Percentiles rank a stretch among this genome's conserved stretches.
Conservation (phyloP, 345 rosid genomes). For the Excoecaria agallocha region DNA sequence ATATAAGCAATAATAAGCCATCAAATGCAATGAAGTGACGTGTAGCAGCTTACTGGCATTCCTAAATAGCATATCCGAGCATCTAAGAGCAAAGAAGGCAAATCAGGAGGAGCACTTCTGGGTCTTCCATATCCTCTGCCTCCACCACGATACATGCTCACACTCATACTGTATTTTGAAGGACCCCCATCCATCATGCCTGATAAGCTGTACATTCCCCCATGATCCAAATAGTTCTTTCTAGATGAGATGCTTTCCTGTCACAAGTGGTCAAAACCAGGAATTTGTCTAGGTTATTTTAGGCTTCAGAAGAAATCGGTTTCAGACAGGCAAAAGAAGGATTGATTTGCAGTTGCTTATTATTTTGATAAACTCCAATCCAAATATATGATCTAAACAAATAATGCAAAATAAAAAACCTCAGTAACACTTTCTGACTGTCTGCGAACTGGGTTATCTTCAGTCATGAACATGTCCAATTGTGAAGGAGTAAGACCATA, state of each 20-base stretch:
- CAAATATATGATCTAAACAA: slow-evolving; percentile 12
- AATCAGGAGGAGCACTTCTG: slow-evolving; percentile 74
- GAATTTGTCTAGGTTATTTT: not conserved
- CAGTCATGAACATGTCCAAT: slow-evolving; percentile 90
- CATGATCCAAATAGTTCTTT: slow-evolving; percentile 51
- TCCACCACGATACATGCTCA: slow-evolving; percentile 73
- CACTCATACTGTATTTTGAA: slow-evolving; percentile 66
- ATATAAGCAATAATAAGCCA: not conserved
- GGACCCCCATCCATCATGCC: slow-evolving; percentile 40
- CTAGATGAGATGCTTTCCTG: slow-evolving; percentile 84
- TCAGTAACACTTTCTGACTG: slow-evolving; percentile 68
- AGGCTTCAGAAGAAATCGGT: not conserved
- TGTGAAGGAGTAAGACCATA: slow-evolving; percentile 85
- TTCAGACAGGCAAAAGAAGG: not conserved
- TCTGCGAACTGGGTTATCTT: slow-evolving; percentile 61
- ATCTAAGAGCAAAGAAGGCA: slow-evolving; percentile 89
- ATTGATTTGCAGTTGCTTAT: not conserved
- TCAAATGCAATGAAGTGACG: not conserved
- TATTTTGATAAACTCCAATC: slow-evolving; percentile 1
- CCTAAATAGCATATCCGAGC: slow-evolving; percentile 80
- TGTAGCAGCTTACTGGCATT: slow-evolving; percentile 68
- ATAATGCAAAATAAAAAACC: slow-evolving; percentile 39
- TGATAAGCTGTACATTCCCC: slow-evolving; percentile 64
- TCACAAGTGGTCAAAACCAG: slow-evolving; percentile 1
- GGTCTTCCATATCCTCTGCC: slow-evolving; percentile 57